Evolutionary conservation across 1,139 yeast genomes (phyloP), one percentile per base, ranked within the genome.

Genomic region (Blastobotrys illinoisensis): DNA sequence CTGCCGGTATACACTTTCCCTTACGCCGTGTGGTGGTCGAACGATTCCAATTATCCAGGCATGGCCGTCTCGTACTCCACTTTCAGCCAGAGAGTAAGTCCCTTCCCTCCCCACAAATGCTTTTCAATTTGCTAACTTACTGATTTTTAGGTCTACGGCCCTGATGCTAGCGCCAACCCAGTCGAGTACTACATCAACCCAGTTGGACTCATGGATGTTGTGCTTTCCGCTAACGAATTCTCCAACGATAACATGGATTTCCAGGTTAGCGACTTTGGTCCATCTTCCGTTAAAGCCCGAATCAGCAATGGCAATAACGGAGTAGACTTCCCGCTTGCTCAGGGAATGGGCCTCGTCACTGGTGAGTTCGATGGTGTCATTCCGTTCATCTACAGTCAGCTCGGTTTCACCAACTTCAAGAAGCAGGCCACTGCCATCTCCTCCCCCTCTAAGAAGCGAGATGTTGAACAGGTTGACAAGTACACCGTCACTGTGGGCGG

Each of bases 311-410:
- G 68, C 1, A 58, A 67, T 14, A 68, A 69, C 7, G 54, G 66
- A 14, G 60, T 73, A 40, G 58, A 57, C 19, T 55, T 73, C 45
- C 82, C 85, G 3, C 57, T 79, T 49, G 81, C 78, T 19, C 86
- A 83, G 67, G 95, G 95, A 58, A 85, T 85, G 88, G 96, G 95
- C n/a, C 79, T 85, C 60, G 80, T 81, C 11, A 80, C 89, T 46
- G 86, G 81, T 36, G 73, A 82, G 48, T 88, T 86, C 68, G 74
- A 80, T 60, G 85, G 83, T 50, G 72, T 85, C 67, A 75, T 76
- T 54, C 84, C 89, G 3, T 65, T 70, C 28, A 67, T 87, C 54
- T 77, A 75, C 61, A 75, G 87, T 1, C 77, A 77, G 56, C 72
- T 79, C 53, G 89, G 88, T 3, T 67, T 86, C 60, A 59, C 68